Conservation (phyloP, 2,329 filamentous ascomycete species). For the Orbilia blumenaviensis region DNA sequence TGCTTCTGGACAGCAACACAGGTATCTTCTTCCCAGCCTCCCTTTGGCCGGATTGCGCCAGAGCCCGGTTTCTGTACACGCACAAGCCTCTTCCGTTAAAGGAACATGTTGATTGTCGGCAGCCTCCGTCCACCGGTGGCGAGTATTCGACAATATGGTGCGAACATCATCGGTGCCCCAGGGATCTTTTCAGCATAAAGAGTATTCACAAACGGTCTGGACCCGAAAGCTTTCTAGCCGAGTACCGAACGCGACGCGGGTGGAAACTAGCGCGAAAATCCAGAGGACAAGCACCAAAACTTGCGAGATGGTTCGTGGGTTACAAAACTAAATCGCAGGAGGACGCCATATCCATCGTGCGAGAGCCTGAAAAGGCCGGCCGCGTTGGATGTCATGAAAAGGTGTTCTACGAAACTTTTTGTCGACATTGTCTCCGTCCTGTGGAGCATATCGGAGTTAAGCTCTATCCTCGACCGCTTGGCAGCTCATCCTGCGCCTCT, state of each 20-base stretch:
- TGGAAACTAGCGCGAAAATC: not conserved
- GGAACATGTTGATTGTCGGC: not conserved
- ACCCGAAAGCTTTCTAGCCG: conserved; percentile 7
- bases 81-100: not conserved
- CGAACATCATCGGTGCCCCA: conserved; percentile 35
- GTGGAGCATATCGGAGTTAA: conserved; percentile 6
- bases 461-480: not conserved
- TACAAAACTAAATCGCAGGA: conserved; percentile 10
- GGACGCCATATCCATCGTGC: not conserved
- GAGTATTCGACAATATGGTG: conserved; percentile 38
- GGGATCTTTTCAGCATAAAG: conserved; percentile 34
- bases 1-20: conserved; percentile 22
- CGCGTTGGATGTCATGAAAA: conserved; percentile 11
- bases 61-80: not conserved
- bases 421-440: conserved; percentile 19
- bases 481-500: not conserved
- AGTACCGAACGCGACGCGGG: not conserved
- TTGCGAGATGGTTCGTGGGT: conserved; percentile 7
- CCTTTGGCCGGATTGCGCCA: conserved; percentile 5
- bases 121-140: not conserved
- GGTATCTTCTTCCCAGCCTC: conserved; percentile 39
- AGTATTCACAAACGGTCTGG: conserved; percentile 11
- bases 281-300: conserved; percentile 9
- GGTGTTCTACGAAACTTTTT: conserved; percentile 25
- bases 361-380: not conserved